Evolutionary conservation across 78 protist genomes (phyloP).

Genomic region (Protostelium mycophagum): DNA sequence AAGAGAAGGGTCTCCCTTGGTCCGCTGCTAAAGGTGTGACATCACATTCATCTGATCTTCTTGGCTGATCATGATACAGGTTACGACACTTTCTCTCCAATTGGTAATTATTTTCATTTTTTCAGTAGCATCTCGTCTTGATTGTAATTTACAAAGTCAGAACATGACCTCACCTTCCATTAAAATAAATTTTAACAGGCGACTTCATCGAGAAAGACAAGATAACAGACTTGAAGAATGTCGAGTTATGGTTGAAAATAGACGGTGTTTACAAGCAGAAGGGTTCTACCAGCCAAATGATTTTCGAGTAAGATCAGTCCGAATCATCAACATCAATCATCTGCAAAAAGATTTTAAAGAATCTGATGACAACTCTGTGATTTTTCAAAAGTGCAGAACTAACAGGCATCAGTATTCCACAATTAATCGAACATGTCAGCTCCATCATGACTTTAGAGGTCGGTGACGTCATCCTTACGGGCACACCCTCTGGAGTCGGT

Average conservation of each 20-base stretch:
- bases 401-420: conserved; percentile 13
- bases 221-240: conserved; percentile 21
- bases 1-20: neutral
- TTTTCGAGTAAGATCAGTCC: conserved; percentile 12
- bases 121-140: no score
- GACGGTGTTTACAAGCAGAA: conserved; percentile 62
- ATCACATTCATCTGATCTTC: neutral
- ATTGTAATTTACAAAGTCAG: no score
- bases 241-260: conserved; percentile 43
- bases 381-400: neutral
- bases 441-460: conserved; percentile 53
- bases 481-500: conserved; percentile 60
- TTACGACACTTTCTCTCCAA: conserved; percentile 61
- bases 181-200: no score
- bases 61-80: conserved; percentile 58
- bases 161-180: no score
- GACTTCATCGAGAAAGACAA: conserved; percentile 58
- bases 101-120: no score
- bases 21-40: conserved; percentile 1
- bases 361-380: neutral
- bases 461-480: conserved; percentile 57
- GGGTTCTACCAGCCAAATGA: conserved; percentile 34
- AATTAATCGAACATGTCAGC: conserved; percentile 43
- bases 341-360: neutral
- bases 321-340: neutral